Conservation (phyloP, 495 filamentous ascomycete species). For the Trichodelitschia bisporula region DNA sequence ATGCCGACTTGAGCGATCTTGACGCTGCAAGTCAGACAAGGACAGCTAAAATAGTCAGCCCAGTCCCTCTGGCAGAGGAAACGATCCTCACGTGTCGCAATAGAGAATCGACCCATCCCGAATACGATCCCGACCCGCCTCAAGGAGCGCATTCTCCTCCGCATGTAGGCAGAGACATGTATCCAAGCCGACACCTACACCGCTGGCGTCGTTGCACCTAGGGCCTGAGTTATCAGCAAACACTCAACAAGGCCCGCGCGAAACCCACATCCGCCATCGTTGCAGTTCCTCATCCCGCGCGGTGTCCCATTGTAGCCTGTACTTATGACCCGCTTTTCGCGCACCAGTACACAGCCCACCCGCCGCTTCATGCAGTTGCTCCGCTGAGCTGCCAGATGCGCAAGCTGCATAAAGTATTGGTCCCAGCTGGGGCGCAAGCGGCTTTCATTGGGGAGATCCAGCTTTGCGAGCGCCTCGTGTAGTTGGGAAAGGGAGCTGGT, state of each 20-base stretch:
- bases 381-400: conserved; percentile 70
- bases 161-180: conserved; percentile 92
- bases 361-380: conserved; percentile 96
- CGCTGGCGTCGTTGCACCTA: conserved; percentile 53
- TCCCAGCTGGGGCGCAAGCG: conserved; percentile 88
- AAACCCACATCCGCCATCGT: conserved; percentile 62
- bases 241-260: background rate
- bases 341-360: conserved; percentile 85
- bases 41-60: conserved; percentile 27
- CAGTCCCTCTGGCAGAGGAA: background rate
- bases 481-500: conserved; percentile 44
- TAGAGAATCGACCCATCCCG: conserved; percentile 59
- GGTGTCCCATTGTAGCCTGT: conserved; percentile 98
- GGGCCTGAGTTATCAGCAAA: no score
- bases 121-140: conserved; percentile 80
- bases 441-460: conserved; percentile 53
- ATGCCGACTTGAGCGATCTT: conserved; percentile 95
- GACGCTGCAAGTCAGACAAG: conserved; percentile 93
- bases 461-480: conserved; percentile 34
- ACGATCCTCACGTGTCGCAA: conserved; percentile 47
- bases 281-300: conserved; percentile 64
- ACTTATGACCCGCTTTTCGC: conserved; percentile 66
- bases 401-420: conserved; percentile 90
- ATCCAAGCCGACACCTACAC: conserved; percentile 44
- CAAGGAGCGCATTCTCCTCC: conserved; percentile 87